Conservation (phyloP, 305 asterid genomes). For the Solanum hybrid region DNA sequence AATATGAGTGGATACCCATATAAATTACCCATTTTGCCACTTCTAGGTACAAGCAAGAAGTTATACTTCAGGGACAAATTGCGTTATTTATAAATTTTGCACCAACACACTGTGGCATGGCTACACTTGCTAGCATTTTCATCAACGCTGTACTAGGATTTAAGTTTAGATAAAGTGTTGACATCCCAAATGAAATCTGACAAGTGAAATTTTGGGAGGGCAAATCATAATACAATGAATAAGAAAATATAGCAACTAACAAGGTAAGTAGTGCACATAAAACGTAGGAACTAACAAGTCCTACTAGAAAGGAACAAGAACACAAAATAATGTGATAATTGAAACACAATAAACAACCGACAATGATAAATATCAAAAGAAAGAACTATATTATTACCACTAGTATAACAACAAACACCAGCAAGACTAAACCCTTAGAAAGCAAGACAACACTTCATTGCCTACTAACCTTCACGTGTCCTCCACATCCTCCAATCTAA, state of each 20-base stretch:
- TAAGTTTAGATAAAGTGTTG: not conserved
- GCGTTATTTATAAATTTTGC: not conserved
- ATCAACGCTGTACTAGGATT: not conserved
- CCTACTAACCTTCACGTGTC: not conserved
- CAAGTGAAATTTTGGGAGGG: not conserved
- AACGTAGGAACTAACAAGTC: not conserved
- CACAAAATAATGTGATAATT: not conserved
- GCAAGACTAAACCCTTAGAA: not conserved
- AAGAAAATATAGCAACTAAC: not conserved
- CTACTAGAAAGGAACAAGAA: not conserved
- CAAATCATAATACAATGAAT: not conserved
- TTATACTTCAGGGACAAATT: too few species aligned
- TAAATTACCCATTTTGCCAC: too few species aligned
- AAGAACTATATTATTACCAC: not conserved
- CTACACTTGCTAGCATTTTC: not conserved
- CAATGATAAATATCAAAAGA: not conserved
- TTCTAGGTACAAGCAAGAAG: too few species aligned
- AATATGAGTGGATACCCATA: too few species aligned
- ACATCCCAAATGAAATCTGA: not conserved
- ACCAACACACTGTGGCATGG: not conserved
- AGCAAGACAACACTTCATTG: not conserved
- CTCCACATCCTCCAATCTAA: not conserved
- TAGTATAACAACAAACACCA: not conserved
- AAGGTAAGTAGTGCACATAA: not conserved
- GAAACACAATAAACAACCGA: not conserved